phyloP scores from a whole-genome alignment of 2,329 filamentous ascomycete species.

The Camptophora hylomeconis region DNA sequence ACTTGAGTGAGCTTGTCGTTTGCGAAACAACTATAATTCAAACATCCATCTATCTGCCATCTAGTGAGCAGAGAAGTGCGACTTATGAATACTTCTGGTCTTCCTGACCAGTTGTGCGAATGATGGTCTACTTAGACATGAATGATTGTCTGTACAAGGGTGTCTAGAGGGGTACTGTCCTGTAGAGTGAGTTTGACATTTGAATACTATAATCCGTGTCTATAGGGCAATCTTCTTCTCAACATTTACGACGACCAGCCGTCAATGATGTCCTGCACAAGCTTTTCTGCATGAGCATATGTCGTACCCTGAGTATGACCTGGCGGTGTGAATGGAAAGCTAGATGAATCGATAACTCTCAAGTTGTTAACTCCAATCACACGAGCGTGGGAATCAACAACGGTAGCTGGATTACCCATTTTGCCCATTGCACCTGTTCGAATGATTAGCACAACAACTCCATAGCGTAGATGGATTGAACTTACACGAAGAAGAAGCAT shows the following conservation, averaged over 20 bases:
- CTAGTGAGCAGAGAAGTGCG: too few species aligned
- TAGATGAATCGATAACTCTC: constrained; percentile 24
- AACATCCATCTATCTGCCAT: too few species aligned
- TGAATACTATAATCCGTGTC: constrained; percentile 36
- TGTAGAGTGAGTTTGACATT: constrained; percentile 51
- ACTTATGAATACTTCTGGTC: too few species aligned
- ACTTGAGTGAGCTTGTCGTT: too few species aligned
- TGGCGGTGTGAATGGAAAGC: constrained; percentile 24
- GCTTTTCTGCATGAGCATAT: constrained; percentile 33
- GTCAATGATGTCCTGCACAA: constrained; percentile 13
- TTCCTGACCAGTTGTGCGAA: too few species aligned
- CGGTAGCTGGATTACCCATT: constrained; percentile 18
- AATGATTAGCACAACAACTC: too few species aligned
- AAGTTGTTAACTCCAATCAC: constrained; percentile 24
- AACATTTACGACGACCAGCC: constrained; percentile 5
- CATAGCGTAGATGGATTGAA: too few species aligned
- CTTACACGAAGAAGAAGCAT: constrained; percentile 24
- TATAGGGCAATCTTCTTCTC: constrained; percentile 5
- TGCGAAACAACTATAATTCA: too few species aligned
- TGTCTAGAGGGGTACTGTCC: too few species aligned
- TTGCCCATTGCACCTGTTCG: too few species aligned
- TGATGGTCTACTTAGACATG: too few species aligned
- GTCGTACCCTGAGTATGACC: constrained; percentile 30
- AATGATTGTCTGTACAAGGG: too few species aligned
- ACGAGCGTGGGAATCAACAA: constrained; percentile 21